These are phyloP conservation scores for Colletotrichum australisinense DNA, from an alignment of 2,329 filamentous ascomycete genomes.

Conservation along the genomic window DNA sequence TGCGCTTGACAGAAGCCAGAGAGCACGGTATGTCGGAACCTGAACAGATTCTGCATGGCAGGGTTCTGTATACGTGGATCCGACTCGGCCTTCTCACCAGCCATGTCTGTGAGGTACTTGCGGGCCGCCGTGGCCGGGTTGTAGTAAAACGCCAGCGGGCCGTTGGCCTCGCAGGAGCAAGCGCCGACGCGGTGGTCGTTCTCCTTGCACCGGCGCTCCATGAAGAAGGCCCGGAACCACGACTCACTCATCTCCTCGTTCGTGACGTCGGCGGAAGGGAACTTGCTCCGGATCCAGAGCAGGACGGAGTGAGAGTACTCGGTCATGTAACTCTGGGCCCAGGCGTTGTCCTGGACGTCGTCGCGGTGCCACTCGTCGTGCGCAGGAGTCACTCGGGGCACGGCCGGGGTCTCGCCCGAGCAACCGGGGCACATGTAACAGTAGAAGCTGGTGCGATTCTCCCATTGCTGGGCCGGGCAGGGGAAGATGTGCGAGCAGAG, in stretches of 20 bases:
- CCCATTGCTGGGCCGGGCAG: conserved; percentile 23
- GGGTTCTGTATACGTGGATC: not conserved
- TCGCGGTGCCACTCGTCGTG: conserved; percentile 23
- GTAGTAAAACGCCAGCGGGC: conserved; percentile 24
- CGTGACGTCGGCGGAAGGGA: not conserved
- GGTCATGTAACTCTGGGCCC: conserved; percentile 22
- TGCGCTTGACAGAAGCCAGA: not conserved
- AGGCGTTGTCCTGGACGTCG: conserved; percentile 16
- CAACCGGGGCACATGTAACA: conserved; percentile 26
- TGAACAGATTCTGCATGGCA: not conserved
- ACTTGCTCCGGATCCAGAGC: conserved; percentile 12
- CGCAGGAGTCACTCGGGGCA: conserved; percentile 16
- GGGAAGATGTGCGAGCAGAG: conserved; percentile 28
- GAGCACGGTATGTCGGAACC: conserved; percentile 6
- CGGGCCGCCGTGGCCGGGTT: conserved; percentile 33
- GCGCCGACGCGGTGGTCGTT: conserved; percentile 9
- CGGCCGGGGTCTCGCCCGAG: conserved; percentile 31
- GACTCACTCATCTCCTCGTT: not conserved
- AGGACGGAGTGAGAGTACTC: not conserved
- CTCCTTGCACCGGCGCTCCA: conserved; percentile 34
- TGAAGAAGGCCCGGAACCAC: conserved; percentile 20
- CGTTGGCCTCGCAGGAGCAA: conserved; percentile 33
- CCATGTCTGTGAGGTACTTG: conserved; percentile 13
- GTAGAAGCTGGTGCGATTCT: conserved; percentile 25
- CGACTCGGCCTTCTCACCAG: not conserved